Percentiles rank a stretch among this genome's conserved stretches.
Conservation (phyloP, 148 eudicot species). For the Euryodendron excelsum region DNA sequence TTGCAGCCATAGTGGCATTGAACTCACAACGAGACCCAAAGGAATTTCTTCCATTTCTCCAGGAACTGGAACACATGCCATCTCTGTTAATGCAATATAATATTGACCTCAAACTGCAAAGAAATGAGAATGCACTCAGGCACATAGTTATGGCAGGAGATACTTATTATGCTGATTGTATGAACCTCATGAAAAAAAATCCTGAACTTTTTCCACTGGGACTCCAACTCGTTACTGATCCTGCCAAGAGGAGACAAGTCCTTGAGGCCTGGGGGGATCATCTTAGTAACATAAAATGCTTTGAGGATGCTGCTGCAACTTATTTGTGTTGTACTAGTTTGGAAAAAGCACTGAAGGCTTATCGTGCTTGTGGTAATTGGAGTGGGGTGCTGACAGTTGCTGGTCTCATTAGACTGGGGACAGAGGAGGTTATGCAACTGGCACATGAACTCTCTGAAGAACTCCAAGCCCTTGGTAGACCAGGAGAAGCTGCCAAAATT, state of each 20-base stretch:
- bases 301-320: slow-evolving; percentile 90
- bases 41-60: slow-evolving; percentile 94
- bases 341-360: slow-evolving; percentile 88
- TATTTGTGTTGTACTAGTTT: slow-evolving; percentile 67
- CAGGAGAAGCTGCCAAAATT: slow-evolving; percentile 87
- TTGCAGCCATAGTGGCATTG: slow-evolving; percentile 97
- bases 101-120: slow-evolving; percentile 73
- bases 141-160: slow-evolving; percentile 79
- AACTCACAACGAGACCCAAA: slow-evolving; percentile 93
- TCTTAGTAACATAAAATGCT: slow-evolving; percentile 63
- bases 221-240: slow-evolving; percentile 59
- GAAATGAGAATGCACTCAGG: slow-evolving; percentile 78
- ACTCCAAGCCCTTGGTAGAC: slow-evolving; percentile 86
- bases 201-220: slow-evolving; percentile 80
- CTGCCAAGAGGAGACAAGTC: slow-evolving; percentile 53
- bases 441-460: slow-evolving; percentile 92
- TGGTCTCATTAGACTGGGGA: slow-evolving; percentile 72
- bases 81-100: slow-evolving; percentile 64
- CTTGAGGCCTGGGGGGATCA: slow-evolving; percentile 98
- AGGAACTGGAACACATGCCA: slow-evolving; percentile 77
- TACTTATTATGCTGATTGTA: slow-evolving; percentile 59
- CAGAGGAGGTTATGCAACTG: slow-evolving; percentile 64
- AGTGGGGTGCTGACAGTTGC: slow-evolving; percentile 79
- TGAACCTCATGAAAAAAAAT: slow-evolving; percentile 69
- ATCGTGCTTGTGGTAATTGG: slow-evolving; percentile 86